phyloP scores from a whole-genome alignment of 495 filamentous ascomycete genomes.

The Penicillium pancosmium region DNA sequence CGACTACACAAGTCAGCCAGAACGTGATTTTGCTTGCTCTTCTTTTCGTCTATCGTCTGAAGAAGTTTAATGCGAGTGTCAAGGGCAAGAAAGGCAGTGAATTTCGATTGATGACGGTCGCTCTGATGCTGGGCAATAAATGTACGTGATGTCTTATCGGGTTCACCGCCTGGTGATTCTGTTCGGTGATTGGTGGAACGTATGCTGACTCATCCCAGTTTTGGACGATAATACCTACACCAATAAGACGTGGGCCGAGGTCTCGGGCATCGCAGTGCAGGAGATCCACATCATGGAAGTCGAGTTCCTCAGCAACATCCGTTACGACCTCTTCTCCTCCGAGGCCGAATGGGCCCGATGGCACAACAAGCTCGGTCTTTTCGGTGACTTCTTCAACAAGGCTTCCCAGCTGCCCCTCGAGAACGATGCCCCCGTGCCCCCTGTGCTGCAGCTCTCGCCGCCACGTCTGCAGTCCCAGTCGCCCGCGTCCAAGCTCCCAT shows the following conservation, averaged over 20 bases:
- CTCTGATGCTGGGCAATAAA: constrained; percentile 98
- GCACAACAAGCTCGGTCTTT: constrained; percentile 77
- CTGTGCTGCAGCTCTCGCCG: constrained; percentile 39
- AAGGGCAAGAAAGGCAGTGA: constrained; percentile 93
- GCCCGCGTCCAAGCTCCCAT: constrained; percentile 53
- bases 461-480: constrained; percentile 36
- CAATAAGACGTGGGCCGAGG: constrained; percentile 99
- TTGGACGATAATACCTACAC: constrained; percentile 99
- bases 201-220: constrained; percentile 55
- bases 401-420: constrained; percentile 49
- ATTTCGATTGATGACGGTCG: constrained; percentile 92
- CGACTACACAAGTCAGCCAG: constrained; percentile 94
- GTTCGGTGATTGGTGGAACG: constrained; percentile 4
- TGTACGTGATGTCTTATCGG: constrained; percentile 58
- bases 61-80: constrained; percentile 82
- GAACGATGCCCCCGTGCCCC: constrained; percentile 28
- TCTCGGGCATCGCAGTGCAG: constrained; percentile 89
- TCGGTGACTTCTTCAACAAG: constrained; percentile 76
- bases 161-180: constrained; percentile 18
- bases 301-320: constrained; percentile 98
- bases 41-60: constrained; percentile 91
- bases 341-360: constrained; percentile 82
- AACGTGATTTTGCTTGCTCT: constrained; percentile 93
- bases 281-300: constrained; percentile 99
- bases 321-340: constrained; percentile 87